These are phyloP conservation scores for Coniochaeta sp. DNA, from an alignment of 2,329 filamentous ascomycete genomes.

Conservation along the genomic window DNA sequence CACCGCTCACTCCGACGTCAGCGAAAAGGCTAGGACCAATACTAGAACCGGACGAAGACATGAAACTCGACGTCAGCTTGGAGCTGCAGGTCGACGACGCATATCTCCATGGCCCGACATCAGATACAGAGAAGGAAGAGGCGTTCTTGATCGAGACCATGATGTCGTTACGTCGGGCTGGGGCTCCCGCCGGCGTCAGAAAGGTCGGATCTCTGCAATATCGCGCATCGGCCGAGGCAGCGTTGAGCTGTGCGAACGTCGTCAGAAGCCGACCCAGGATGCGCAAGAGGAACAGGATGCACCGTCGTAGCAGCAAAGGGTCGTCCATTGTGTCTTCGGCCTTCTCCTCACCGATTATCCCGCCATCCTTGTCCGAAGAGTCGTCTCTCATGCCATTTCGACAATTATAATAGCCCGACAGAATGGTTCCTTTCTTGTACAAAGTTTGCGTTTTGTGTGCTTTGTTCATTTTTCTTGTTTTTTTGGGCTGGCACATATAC, in stretches of 20 bases:
- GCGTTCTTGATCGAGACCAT: conserved; percentile 10
- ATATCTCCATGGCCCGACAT: conserved; percentile 3
- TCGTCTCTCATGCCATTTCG: not conserved
- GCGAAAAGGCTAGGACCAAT: not conserved
- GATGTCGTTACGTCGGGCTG: conserved; percentile 14
- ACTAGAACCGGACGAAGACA: conserved; percentile 9
- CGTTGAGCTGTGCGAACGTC: conserved; percentile 22
- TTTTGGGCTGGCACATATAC: not conserved
- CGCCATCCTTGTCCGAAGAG: conserved; percentile 6
- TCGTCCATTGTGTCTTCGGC: conserved; percentile 7
- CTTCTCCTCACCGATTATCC: conserved; percentile 12
- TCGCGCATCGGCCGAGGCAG: conserved; percentile 21
- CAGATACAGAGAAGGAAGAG: conserved; percentile 8
- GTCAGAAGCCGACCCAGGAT: conserved; percentile 26
- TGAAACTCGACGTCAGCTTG: conserved; percentile 8
- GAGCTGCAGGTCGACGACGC: conserved; percentile 15
- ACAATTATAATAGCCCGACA: not conserved
- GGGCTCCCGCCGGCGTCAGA: conserved; percentile 13
- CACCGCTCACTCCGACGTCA: conserved; percentile 2
- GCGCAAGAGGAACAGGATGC: conserved; percentile 20
- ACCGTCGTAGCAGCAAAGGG: conserved; percentile 10
- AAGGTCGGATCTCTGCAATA: conserved; percentile 18
- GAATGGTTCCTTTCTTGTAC: not conserved
- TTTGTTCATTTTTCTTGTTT: not conserved
- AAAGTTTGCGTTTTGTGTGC: not conserved